These are phyloP conservation scores for Cyclotella atomus DNA, from an alignment of 108 stramenopile species.

Conservation along the genomic window DNA sequence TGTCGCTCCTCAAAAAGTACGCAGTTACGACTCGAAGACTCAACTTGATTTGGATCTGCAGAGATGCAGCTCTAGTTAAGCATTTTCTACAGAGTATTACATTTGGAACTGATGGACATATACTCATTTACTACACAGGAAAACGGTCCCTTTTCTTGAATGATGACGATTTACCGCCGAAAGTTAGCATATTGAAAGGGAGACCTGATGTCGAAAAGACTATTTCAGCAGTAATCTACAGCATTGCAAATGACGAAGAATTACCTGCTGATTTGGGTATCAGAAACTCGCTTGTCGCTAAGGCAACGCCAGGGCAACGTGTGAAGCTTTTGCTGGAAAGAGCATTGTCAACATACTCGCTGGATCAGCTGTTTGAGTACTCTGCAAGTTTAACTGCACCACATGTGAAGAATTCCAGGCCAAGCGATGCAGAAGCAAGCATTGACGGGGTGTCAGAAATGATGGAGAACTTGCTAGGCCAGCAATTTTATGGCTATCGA, in stretches of 20 bases:
- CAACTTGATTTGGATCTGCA: constrained; percentile 49
- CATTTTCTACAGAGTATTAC: constrained; percentile 33
- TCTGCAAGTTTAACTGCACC: constrained; percentile 30
- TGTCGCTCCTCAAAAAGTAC: constrained; percentile 39
- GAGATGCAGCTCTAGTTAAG: constrained; percentile 47
- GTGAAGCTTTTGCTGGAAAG: constrained; percentile 28
- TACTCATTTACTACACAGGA: constrained; percentile 49
- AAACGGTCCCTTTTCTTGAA: constrained; percentile 27
- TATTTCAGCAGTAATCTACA: constrained; percentile 24
- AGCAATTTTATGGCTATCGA: constrained; percentile 4
- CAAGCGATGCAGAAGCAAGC: constrained; percentile 3
- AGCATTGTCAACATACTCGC: constrained; percentile 27
- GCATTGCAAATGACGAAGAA: constrained; percentile 20
- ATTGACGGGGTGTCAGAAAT: constrained; percentile 21
- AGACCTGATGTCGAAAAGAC: constrained; percentile 37
- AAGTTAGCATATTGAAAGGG: constrained; percentile 34
- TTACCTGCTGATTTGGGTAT: constrained; percentile 30
- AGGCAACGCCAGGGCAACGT: constrained; percentile 15
- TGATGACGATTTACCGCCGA: constrained; percentile 36
- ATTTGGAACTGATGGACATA: constrained; percentile 35
- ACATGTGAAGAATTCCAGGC: constrained; percentile 5
- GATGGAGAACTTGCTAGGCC: constrained; percentile 35
- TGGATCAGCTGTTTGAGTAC: constrained; percentile 48
- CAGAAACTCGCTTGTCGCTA: constrained; percentile 3
- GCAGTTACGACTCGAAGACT: constrained; percentile 25